Percentiles rank a stretch among this genome's conserved stretches.
Evolutionary conservation across 208 protist genomes (phyloP).

Genomic region (Wallacemonas sp.): DNA sequence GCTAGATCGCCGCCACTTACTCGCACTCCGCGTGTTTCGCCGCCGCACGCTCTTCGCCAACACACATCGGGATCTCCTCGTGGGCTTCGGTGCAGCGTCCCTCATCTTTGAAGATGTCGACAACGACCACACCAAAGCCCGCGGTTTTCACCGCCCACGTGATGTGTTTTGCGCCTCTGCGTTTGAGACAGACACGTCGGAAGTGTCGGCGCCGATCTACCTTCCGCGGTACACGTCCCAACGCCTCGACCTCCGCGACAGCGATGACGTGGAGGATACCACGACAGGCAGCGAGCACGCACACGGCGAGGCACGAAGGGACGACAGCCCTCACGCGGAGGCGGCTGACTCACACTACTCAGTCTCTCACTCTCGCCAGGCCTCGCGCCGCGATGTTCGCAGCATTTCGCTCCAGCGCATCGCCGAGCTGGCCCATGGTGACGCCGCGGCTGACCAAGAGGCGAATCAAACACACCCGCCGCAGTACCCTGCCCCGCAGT

Average conservation of each 20-base stretch:
- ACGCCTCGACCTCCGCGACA: background rate
- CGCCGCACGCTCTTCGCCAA: constrained; percentile 70
- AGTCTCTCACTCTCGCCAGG: too few relatives aligned
- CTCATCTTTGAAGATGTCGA: constrained; percentile 48
- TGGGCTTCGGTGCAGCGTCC: constrained; percentile 64
- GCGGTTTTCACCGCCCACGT: constrained; percentile 16
- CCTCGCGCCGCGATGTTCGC: too few relatives aligned
- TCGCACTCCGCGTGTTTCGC: constrained; percentile 47
- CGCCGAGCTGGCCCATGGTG: background rate
- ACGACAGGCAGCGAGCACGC: background rate
- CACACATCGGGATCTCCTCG: constrained; percentile 66
- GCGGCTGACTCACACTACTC: too few relatives aligned
- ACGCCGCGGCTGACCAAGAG: background rate
- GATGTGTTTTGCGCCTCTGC: constrained; percentile 35
- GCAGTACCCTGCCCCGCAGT: constrained; percentile 1
- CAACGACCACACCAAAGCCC: constrained; percentile 40
- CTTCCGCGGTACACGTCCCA: constrained; percentile 25
- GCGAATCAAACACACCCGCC: background rate
- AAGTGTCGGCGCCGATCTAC: constrained; percentile 44
- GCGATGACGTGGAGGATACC: background rate
- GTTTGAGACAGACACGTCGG: constrained; percentile 38
- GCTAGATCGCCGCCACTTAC: constrained; percentile 45
- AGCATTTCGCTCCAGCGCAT: too few relatives aligned
- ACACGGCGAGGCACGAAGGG: too few relatives aligned
- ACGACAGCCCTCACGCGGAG: too few relatives aligned